phyloP scores from a whole-genome alignment of 2,329 filamentous ascomycete species.

The Penicillium polonicum region DNA sequence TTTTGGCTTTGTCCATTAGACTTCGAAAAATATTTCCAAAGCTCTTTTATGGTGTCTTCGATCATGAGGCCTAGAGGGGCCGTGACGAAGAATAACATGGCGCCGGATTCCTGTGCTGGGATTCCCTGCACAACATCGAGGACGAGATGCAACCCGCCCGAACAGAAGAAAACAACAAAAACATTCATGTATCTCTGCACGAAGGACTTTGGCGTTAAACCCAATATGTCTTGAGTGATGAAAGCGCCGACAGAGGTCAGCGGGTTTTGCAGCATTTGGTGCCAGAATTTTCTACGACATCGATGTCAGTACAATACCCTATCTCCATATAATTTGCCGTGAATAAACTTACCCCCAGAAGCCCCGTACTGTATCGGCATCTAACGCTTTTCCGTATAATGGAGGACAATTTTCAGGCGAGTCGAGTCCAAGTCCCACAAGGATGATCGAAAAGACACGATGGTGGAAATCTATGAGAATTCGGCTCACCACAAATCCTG shows the following conservation, averaged over 20 bases:
- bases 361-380: slow-evolving; percentile 22
- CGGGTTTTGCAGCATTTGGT: slow-evolving; percentile 27
- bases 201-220: slow-evolving; percentile 16
- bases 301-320: background rate
- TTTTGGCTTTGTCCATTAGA: background rate
- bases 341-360: slow-evolving; percentile 25
- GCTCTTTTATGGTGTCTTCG: slow-evolving; percentile 27
- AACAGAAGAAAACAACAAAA: slow-evolving; percentile 28
- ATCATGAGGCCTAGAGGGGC: slow-evolving; percentile 29
- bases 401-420: slow-evolving; percentile 20
- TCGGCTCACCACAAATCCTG: slow-evolving; percentile 13
- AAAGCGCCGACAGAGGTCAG: slow-evolving; percentile 20
- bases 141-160: slow-evolving; percentile 25
- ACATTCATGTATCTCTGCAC: slow-evolving; percentile 28
- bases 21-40: slow-evolving; percentile 10
- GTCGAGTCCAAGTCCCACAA: slow-evolving; percentile 10
- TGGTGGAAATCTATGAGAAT: slow-evolving; percentile 19
- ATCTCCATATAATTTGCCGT: no score
- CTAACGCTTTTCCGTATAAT: slow-evolving; percentile 20
- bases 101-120: slow-evolving; percentile 16
- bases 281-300: slow-evolving; percentile 25
- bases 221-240: slow-evolving; percentile 16
- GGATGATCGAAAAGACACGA: slow-evolving; percentile 16
- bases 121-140: slow-evolving; percentile 18
- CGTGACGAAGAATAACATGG: slow-evolving; percentile 26